These are phyloP conservation scores for Babesia bovis DNA, from an alignment of 169 alveolate genomes.

Conservation along the genomic window DNA sequence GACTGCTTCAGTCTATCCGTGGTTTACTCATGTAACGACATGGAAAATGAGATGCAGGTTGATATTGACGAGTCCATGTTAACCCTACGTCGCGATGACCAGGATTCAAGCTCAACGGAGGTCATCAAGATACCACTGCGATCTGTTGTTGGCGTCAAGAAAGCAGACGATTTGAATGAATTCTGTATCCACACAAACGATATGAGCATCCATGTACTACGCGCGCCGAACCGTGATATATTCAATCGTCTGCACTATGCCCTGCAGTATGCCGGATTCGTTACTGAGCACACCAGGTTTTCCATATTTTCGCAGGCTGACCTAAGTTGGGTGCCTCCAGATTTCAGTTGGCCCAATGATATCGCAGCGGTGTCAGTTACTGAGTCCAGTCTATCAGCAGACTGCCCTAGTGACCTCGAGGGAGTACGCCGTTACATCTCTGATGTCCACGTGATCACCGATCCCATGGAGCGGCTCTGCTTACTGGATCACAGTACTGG, in stretches of 20 bases:
- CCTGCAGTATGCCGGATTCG: conserved; percentile 75
- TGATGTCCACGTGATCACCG: conserved; percentile 33
- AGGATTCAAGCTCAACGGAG: not conserved
- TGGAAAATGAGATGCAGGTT: conserved; percentile 1
- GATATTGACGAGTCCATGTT: conserved; percentile 16
- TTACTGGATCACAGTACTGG: conserved; percentile 17
- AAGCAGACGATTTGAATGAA: conserved; percentile 10
- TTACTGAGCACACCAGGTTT: conserved; percentile 42
- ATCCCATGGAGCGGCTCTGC: conserved; percentile 14
- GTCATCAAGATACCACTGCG: conserved; percentile 14
- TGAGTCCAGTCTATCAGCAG: conserved; percentile 5
- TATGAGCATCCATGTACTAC: conserved; percentile 20
- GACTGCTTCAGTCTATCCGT: conserved; percentile 4
- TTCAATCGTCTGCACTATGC: conserved; percentile 71
- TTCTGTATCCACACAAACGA: conserved; percentile 34
- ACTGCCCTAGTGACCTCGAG: not conserved
- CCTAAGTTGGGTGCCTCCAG: conserved; percentile 6
- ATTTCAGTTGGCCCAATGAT: conserved; percentile 9
- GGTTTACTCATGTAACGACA: not conserved
- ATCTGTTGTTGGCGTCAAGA: conserved; percentile 20
- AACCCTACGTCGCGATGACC: conserved; percentile 3
- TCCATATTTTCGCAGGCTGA: conserved; percentile 48
- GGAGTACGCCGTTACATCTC: not conserved
- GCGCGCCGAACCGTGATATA: conserved; percentile 6
- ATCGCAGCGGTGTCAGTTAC: conserved; percentile 9